These are phyloP conservation scores for Sanghuangporus sanghuang DNA, from an alignment of 1,284 basidiomycete genomes.

Conservation along the genomic window DNA sequence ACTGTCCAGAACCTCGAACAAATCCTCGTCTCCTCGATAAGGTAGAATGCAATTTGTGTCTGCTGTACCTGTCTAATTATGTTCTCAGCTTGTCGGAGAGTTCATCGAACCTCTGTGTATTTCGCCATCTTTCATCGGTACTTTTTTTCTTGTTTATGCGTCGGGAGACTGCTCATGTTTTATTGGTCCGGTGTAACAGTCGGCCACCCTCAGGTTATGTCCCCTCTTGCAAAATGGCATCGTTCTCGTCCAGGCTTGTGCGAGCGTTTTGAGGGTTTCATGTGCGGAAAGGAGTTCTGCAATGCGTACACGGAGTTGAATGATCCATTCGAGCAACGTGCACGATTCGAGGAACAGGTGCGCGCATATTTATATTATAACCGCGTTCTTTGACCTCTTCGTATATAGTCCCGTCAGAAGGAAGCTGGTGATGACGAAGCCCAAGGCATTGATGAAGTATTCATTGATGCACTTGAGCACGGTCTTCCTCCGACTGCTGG, in stretches of 20 bases:
- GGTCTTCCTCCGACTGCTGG: conserved; percentile 97
- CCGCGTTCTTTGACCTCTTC: conserved; percentile 2
- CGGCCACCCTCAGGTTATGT: conserved; percentile 99
- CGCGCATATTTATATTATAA: conserved; percentile 13
- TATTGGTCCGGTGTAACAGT: conserved; percentile 38
- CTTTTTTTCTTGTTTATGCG: not conserved
- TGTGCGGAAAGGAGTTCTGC: conserved; percentile 98
- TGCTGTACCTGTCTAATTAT: conserved; percentile 18
- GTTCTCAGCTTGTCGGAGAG: conserved; percentile 83
- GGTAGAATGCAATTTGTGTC: conserved; percentile 32
- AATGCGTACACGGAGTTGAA: conserved; percentile 99
- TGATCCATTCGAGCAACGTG: conserved; percentile 94
- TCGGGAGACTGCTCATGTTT: not conserved
- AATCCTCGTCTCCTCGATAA: conserved; percentile 97
- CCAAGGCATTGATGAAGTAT: conserved; percentile 94
- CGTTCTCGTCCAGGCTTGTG: conserved; percentile 91
- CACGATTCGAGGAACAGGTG: conserved; percentile 94
- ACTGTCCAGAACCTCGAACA: conserved; percentile 93
- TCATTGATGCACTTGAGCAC: conserved; percentile 94
- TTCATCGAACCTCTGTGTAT: conserved; percentile 97
- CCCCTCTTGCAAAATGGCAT: conserved; percentile 95
- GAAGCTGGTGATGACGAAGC: conserved; percentile 97
- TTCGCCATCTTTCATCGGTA: conserved; percentile 93
- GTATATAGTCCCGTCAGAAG: conserved; percentile 75
- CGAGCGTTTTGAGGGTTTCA: conserved; percentile 98